Evolutionary conservation across 371 early-diverging fungal species (phyloP).

Genomic region (Rhizopus delemar): DNA sequence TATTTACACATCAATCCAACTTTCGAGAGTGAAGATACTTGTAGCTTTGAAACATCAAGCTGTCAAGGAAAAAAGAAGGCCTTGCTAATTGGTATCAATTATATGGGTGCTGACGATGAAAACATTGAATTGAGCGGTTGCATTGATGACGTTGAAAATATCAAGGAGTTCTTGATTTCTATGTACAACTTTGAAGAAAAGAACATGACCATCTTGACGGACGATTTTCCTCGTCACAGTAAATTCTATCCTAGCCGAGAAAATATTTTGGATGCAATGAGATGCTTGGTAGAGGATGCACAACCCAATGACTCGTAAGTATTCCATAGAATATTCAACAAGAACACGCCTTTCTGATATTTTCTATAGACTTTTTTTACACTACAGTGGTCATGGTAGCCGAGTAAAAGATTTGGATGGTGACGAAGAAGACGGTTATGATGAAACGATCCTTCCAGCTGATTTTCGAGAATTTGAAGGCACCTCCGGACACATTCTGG

Average conservation of each 20-base stretch:
- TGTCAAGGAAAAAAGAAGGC: constrained; percentile 77
- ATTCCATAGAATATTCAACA: background rate
- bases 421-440: constrained; percentile 85
- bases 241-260: constrained; percentile 71
- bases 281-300: constrained; percentile 86
- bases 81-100: constrained; percentile 92
- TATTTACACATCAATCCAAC: constrained; percentile 38
- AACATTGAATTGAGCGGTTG: constrained; percentile 64
- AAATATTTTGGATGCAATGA: constrained; percentile 83
- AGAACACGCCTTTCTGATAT: background rate
- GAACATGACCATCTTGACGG: constrained; percentile 83
- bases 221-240: constrained; percentile 71
- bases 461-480: constrained; percentile 66
- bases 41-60: constrained; percentile 62
- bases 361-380: constrained; percentile 70
- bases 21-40: constrained; percentile 18
- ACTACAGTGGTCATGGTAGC: constrained; percentile 91
- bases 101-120: constrained; percentile 66
- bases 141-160: constrained; percentile 90
- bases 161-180: constrained; percentile 69
- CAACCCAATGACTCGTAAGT: constrained; percentile 75
- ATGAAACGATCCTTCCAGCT: constrained; percentile 70
- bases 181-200: constrained; percentile 68
- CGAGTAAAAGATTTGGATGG: constrained; percentile 67
- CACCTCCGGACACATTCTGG: constrained; percentile 78